These are phyloP conservation scores for Hanseniaspora gamundiae DNA, from an alignment of 1,139 yeast genomes.

Conservation along the genomic window DNA sequence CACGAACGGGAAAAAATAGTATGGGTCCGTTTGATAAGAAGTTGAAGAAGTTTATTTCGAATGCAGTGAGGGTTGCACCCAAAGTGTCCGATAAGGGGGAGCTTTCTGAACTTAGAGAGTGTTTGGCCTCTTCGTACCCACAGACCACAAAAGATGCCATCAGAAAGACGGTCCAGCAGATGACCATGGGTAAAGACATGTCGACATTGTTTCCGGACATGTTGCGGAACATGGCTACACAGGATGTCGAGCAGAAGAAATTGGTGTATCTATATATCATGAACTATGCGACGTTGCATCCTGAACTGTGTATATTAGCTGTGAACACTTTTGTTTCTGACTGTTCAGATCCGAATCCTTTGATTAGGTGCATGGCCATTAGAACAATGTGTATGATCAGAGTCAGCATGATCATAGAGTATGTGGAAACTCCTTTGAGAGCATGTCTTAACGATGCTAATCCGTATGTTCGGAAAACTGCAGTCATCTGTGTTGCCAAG, in stretches of 20 bases:
- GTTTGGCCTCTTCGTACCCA: conserved; percentile 90
- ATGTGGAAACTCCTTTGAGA: conserved; percentile 80
- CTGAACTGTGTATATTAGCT: conserved; percentile 89
- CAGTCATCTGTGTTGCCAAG: conserved; percentile 95
- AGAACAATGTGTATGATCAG: conserved; percentile 98
- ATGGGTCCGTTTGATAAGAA: conserved; percentile 26
- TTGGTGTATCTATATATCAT: conserved; percentile 86
- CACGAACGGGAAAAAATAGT: too few species aligned
- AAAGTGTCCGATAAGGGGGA: conserved; percentile 42
- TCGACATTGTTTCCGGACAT: conserved; percentile 92
- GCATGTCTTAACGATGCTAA: conserved; percentile 83
- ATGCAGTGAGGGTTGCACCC: conserved; percentile 26
- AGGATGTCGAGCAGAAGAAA: conserved; percentile 88
- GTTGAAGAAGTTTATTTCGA: conserved; percentile 24
- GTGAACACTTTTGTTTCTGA: conserved; percentile 96
- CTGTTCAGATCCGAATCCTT: conserved; percentile 93
- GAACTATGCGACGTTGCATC: conserved; percentile 95
- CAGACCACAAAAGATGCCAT: conserved; percentile 93
- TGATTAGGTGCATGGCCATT: conserved; percentile 90
- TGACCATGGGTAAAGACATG: conserved; percentile 98
- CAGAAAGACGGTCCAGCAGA: conserved; percentile 91
- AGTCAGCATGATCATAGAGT: conserved; percentile 90
- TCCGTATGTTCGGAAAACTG: conserved; percentile 95
- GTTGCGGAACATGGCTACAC: conserved; percentile 85
- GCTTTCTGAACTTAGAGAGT: conserved; percentile 76